These are phyloP conservation scores for Populus nigra DNA, from an alignment of 345 rosid species.

Conservation along the genomic window DNA sequence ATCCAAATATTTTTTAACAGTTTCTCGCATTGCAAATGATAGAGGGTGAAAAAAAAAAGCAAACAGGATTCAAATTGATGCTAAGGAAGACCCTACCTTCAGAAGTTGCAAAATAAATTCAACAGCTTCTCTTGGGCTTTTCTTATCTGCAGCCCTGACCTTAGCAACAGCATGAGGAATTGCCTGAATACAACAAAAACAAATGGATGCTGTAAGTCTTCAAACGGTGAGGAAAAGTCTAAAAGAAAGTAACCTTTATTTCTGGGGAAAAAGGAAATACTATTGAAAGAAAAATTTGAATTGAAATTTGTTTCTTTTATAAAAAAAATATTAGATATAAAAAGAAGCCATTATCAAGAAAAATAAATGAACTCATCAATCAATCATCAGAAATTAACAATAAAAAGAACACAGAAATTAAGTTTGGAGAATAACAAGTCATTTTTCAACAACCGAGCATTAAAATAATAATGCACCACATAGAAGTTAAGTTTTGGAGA, in stretches of 20 bases:
- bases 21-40: neutral
- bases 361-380: no score
- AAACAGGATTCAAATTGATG: neutral
- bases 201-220: neutral
- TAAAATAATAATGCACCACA: no score
- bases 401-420: no score
- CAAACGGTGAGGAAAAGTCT: neutral
- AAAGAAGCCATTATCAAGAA: no score
- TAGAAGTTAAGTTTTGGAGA: no score
- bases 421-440: no score
- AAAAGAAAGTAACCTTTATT: neutral
- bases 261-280: neutral
- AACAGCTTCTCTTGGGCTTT: conserved; percentile 97
- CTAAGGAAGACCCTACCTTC: conserved; percentile 50
- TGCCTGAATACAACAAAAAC: conserved; percentile 49
- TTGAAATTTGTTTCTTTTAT: no score
- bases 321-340: no score
- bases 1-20: neutral
- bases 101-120: conserved; percentile 92
- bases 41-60: neutral
- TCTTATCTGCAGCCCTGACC: conserved; percentile 77
- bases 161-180: conserved; percentile 89
- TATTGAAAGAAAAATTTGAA: no score
- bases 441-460: no score
- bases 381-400: no score